These are phyloP conservation scores for Penicillium bovifimosum DNA, from an alignment of 495 filamentous ascomycete species.

Conservation along the genomic window DNA sequence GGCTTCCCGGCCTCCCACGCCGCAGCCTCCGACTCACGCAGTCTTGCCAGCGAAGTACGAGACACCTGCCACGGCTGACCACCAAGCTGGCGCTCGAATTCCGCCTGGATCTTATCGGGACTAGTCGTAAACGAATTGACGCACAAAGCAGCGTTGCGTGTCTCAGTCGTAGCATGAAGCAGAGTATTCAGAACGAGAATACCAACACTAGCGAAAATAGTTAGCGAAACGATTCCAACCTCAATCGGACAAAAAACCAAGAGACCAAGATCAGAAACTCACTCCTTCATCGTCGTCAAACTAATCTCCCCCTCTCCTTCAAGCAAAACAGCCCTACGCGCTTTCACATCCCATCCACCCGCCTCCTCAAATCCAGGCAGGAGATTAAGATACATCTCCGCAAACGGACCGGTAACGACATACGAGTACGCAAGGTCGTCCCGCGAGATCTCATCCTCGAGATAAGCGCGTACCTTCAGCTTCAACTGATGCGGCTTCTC, in stretches of 20 bases:
- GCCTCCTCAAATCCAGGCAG: slow-evolving; percentile 24
- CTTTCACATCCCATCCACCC: slow-evolving; percentile 51
- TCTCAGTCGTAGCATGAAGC: slow-evolving; percentile 43
- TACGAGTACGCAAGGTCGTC: slow-evolving; percentile 55
- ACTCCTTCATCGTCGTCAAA: slow-evolving; percentile 65
- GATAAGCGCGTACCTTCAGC: slow-evolving; percentile 56
- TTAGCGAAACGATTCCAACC: not conserved
- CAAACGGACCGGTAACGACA: slow-evolving; percentile 63
- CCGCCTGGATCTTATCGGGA: slow-evolving; percentile 53
- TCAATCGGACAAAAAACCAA: not conserved
- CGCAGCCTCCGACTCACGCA: slow-evolving; percentile 49
- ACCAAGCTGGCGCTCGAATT: slow-evolving; percentile 62
- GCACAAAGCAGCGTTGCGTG: slow-evolving; percentile 51
- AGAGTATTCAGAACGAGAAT: slow-evolving; percentile 57
- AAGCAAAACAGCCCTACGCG: slow-evolving; percentile 53
- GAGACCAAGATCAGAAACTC: slow-evolving; percentile 24
- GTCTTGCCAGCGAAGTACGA: slow-evolving; percentile 45
- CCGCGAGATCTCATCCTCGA: slow-evolving; percentile 41
- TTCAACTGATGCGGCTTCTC: slow-evolving; percentile 69
- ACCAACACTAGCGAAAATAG: slow-evolving; percentile 50
- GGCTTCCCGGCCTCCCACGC: slow-evolving; percentile 51
- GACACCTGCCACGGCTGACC: slow-evolving; percentile 45
- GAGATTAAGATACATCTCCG: slow-evolving; percentile 56
- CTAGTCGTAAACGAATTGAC: slow-evolving; percentile 68
- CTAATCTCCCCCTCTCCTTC: slow-evolving; percentile 52